Conservation (phyloP, 2,329 filamentous ascomycete species). For the Exophiala sp. region DNA sequence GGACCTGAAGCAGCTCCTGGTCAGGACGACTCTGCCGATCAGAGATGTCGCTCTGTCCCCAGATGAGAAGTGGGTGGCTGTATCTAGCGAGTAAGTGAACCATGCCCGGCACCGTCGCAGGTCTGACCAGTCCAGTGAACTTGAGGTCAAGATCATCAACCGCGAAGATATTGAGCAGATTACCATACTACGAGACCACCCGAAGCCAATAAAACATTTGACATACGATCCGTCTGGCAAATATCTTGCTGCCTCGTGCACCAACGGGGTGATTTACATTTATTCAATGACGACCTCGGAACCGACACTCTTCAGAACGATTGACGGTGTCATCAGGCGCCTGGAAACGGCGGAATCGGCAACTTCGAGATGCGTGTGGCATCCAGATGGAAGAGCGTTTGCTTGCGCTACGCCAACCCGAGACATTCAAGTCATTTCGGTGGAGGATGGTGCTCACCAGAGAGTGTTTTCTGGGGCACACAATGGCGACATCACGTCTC, state of each 20-base stretch:
- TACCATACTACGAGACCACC: conserved; percentile 74
- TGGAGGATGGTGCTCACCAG: conserved; percentile 82
- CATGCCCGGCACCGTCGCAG: neutral
- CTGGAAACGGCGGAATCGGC: conserved; percentile 71
- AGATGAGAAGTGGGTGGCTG: conserved; percentile 80
- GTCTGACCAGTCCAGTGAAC: conserved; percentile 50
- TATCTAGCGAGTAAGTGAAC: conserved; percentile 73
- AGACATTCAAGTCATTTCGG: conserved; percentile 82
- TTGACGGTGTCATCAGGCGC: conserved; percentile 78
- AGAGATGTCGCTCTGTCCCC: conserved; percentile 77
- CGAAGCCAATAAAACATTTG: conserved; percentile 82
- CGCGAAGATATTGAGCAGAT: conserved; percentile 70
- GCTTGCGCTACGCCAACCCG: conserved; percentile 74
- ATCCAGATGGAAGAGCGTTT: conserved; percentile 89
- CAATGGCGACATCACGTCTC: conserved; percentile 73
- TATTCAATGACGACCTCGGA: conserved; percentile 75
- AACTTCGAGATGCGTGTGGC: conserved; percentile 74
- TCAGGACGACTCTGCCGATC: conserved; percentile 77
- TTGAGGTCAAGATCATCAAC: conserved; percentile 83
- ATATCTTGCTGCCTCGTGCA: conserved; percentile 73
- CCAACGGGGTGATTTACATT: conserved; percentile 82
- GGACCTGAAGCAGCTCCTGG: conserved; percentile 70
- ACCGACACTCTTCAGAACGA: conserved; percentile 71
- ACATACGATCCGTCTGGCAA: conserved; percentile 77
- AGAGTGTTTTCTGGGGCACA: conserved; percentile 73